Evolutionary conservation across 73 alveolate species (phyloP), one percentile per base, ranked within the genome.

Genomic region (Effrenium voratum): DNA sequence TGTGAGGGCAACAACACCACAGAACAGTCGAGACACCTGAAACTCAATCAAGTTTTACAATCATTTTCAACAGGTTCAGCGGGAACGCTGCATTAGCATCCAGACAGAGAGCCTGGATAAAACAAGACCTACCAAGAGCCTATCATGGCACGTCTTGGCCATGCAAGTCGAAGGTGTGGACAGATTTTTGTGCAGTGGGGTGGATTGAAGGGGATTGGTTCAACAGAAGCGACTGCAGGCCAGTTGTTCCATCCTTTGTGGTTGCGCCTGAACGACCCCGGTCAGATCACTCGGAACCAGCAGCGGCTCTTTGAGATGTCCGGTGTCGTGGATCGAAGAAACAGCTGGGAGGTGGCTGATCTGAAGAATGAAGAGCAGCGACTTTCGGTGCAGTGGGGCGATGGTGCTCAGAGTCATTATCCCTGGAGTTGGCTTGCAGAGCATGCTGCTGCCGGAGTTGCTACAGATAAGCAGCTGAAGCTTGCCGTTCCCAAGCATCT

Each of bases 221-320:
- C 63, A 52, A 52, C 63, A 52, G 63, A 52, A 52, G 63, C 63
- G 26, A 52, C 63, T 52, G 63, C 63, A 52, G 63, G 63, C 19
- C 63, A 52, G 52, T n/a, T 28, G 76, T 90, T 90, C 46, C 63
- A 40, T 41, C 97, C 97, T 0, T 34, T 90, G 32, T 90, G 97
- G 97, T 75, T 90, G 38, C 97, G 97, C 12, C 57, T 90, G 76
- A 72, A 90, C 13, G 97, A 90, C 59, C 97, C 97, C 50, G 68
- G 97, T 43, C 45, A 41, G 50, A 38, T 45, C 41, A 90, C 97
- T 57, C 19, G 43, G 75, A 90, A 90, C 45, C 97, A 90, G 46
- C 97, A 90, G 75, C 97, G 97, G 40, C 87, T 90, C 76, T 90
- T 90, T 34, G 97, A 90, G 52, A 90, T 90, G 87, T 90, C 97